A percentile compares a stretch with the other conserved stretches of the same genome.
These are phyloP conservation scores for Coprinopsis sp. DNA, from an alignment of 768 basidiomycete species.

Conservation along the genomic window DNA sequence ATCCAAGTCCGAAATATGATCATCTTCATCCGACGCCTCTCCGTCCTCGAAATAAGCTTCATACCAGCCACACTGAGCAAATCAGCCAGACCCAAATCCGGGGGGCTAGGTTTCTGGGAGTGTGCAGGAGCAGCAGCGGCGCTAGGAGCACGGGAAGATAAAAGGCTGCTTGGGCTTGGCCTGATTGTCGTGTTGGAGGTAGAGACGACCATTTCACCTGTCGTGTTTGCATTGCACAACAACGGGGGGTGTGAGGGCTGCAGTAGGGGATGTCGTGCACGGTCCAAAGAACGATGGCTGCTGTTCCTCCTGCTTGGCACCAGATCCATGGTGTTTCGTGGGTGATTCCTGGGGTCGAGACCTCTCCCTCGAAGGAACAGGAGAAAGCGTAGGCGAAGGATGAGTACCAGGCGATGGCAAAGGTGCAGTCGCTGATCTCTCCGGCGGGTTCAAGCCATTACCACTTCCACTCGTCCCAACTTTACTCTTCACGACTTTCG, in stretches of 20 bases:
- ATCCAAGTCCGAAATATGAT: constrained; percentile 15
- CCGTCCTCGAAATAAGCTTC: constrained; percentile 37
- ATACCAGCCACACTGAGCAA: constrained; percentile 40
- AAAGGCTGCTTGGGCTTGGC: background rate
- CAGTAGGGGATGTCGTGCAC: background rate
- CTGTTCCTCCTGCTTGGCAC: too few species aligned
- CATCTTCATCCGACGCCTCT: too few species aligned
- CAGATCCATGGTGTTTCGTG: too few species aligned
- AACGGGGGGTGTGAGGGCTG: background rate
- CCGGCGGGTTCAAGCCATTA: background rate
- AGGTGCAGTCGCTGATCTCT: background rate
- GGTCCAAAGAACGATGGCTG: background rate
- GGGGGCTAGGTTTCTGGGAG: constrained; percentile 29
- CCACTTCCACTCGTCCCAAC: too few species aligned
- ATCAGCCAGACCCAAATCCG: constrained; percentile 37
- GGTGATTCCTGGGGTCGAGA: too few species aligned
- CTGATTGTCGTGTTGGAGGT: background rate
- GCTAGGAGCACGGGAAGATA: too few species aligned
- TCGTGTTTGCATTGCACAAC: background rate
- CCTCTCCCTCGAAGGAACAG: too few species aligned
- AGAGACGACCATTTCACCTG: background rate
- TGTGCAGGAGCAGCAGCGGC: too few species aligned
- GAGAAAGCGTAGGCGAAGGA: too few species aligned
- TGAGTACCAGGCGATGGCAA: background rate
- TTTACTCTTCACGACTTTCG: constrained; percentile 32